Evolutionary conservation across 2,329 filamentous ascomycete species (phyloP).

Genomic region (Beauveria rudraprayagi): DNA sequence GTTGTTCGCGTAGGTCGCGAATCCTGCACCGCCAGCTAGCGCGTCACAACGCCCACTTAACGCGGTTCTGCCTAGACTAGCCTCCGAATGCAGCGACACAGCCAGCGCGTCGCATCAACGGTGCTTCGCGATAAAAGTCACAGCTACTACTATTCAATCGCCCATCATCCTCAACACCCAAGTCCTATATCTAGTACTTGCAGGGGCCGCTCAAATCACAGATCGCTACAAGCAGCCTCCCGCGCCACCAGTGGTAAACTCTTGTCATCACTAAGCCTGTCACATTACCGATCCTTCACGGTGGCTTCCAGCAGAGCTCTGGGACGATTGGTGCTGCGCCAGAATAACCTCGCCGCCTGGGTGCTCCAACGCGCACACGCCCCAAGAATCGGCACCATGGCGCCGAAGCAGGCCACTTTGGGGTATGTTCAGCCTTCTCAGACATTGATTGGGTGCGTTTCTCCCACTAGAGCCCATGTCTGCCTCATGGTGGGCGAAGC

Average conservation of each 20-base stretch:
- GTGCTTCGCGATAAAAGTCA: not conserved
- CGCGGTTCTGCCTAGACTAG: slow-evolving; percentile 13
- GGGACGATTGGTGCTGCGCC: slow-evolving; percentile 7
- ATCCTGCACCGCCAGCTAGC: not conserved
- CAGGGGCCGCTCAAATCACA: no score
- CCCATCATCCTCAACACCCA: not conserved
- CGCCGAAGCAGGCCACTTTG: slow-evolving; percentile 69
- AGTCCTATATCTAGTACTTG: no score
- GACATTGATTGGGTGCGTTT: slow-evolving; percentile 62
- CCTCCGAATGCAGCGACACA: slow-evolving; percentile 1
- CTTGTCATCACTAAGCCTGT: not conserved
- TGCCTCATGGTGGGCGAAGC: not conserved
- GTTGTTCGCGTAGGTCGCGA: not conserved
- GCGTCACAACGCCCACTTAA: slow-evolving; percentile 12
- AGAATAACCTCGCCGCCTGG: not conserved
- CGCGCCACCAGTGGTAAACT: not conserved
- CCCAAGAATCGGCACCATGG: slow-evolving; percentile 25
- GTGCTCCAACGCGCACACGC: not conserved
- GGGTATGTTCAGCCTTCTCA: slow-evolving; percentile 78
- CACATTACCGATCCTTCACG: not conserved
- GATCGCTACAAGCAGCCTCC: not conserved
- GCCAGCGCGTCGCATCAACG: slow-evolving; percentile 5
- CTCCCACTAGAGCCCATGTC: not conserved
- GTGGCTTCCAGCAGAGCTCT: slow-evolving; percentile 4
- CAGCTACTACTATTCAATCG: not conserved